Conservation (phyloP, 2,329 filamentous ascomycete genomes). For the Colletotrichum tofieldiae region DNA sequence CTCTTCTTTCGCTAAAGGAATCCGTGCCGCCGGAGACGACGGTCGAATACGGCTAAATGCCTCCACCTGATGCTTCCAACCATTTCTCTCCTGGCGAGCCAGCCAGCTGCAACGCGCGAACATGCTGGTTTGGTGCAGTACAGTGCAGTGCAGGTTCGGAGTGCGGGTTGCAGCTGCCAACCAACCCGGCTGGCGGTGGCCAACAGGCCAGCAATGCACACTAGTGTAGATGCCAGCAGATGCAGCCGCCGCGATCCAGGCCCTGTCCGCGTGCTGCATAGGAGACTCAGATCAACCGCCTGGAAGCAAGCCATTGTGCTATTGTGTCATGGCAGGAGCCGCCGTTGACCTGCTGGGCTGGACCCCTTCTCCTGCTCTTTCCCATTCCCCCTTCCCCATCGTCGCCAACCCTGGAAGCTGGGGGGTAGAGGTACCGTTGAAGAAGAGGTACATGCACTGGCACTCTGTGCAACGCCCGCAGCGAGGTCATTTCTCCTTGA, state of each 20-base stretch:
- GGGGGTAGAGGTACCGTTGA: slow-evolving; percentile 9
- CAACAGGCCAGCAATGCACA: not conserved
- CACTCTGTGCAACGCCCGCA: not conserved
- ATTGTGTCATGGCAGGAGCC: not conserved
- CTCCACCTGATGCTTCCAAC: not conserved
- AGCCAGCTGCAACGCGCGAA: not conserved
- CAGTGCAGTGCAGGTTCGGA: slow-evolving; percentile 2
- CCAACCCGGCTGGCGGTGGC: slow-evolving; percentile 12
- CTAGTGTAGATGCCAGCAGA: not conserved
- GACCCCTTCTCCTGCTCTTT: slow-evolving; percentile 27
- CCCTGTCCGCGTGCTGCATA: slow-evolving; percentile 11
- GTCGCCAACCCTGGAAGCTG: not conserved
- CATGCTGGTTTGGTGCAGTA: not conserved
- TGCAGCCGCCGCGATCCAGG: slow-evolving; percentile 25
- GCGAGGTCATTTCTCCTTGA: slow-evolving; percentile 9
- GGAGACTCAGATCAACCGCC: not conserved
- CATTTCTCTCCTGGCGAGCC: not conserved
- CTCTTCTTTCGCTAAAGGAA: not conserved
- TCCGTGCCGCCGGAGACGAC: not conserved
- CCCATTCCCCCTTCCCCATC: not conserved
- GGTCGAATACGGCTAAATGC: slow-evolving; percentile 14
- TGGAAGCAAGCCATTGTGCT: not conserved
- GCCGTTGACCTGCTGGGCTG: slow-evolving; percentile 14
- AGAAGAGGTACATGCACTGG: slow-evolving; percentile 19
- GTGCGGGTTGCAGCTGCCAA: slow-evolving; percentile 19